A percentile compares a stretch with the other conserved stretches of the same genome.
Conservation (phyloP, 2,329 filamentous ascomycete species). For the Sphaerostilbella broomeana region DNA sequence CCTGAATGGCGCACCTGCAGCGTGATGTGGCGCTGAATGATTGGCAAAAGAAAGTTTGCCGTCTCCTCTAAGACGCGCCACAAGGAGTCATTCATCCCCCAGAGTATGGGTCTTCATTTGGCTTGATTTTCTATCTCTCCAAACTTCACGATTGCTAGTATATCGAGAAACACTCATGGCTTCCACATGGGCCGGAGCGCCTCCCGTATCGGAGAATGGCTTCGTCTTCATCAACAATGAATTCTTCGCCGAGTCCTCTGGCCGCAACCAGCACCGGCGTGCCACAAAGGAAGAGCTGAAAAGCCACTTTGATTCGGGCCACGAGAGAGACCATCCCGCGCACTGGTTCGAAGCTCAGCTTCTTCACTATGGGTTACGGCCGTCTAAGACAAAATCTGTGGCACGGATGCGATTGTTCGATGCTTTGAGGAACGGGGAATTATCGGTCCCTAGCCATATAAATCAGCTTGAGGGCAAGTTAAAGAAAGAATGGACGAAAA, state of each 20-base stretch:
- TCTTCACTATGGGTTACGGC: constrained; percentile 53
- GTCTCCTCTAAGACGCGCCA: no score
- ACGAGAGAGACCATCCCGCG: constrained; percentile 42
- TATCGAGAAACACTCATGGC: not conserved
- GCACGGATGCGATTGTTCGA: constrained; percentile 54
- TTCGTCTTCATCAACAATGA: constrained; percentile 38
- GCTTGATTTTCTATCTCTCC: no score
- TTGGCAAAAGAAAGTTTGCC: no score
- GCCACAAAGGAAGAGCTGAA: constrained; percentile 38
- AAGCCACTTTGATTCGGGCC: constrained; percentile 36
- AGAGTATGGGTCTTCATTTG: no score
- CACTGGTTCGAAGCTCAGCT: constrained; percentile 60
- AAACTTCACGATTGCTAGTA: no score
- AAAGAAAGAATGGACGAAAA: constrained; percentile 51
- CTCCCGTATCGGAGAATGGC: constrained; percentile 23
- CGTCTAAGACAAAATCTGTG: constrained; percentile 50
- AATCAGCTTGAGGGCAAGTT: constrained; percentile 44
- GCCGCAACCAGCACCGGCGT: constrained; percentile 39
- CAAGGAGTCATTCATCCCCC: no score
- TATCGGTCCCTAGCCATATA: constrained; percentile 45
- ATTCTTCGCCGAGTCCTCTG: constrained; percentile 38
- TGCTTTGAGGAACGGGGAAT: constrained; percentile 41
- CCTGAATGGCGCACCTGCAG: no score
- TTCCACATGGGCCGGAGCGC: constrained; percentile 13
- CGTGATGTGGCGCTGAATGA: no score